A percentile compares a stretch with the other conserved stretches of the same genome.
Evolutionary conservation across 495 filamentous ascomycete species (phyloP).

Genomic region (Penicillium chermesinum): DNA sequence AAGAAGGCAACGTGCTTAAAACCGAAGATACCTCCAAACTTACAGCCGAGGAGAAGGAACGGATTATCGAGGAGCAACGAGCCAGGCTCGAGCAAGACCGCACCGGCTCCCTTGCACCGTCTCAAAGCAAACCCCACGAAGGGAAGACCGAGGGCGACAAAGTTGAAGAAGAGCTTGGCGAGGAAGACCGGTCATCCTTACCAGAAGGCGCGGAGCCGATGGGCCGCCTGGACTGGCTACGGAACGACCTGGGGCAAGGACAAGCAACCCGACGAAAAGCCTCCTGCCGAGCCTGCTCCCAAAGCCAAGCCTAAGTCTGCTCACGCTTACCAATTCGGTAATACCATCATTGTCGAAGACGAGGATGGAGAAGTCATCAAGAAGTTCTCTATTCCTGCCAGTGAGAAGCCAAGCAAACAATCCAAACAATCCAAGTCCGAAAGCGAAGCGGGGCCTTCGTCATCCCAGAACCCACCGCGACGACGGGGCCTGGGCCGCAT

Average conservation of each 20-base stretch:
- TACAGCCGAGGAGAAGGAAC: conserved; percentile 41
- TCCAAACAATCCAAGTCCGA: conserved; percentile 10
- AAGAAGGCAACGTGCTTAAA: conserved; percentile 79
- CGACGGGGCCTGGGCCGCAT: conserved; percentile 51
- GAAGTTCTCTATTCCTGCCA: conserved; percentile 79
- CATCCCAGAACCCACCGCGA: conserved; percentile 31
- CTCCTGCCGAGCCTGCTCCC: conserved; percentile 12
- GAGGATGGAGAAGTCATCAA: conserved; percentile 96
- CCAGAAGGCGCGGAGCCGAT: conserved; percentile 30
- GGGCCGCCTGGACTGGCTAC: conserved; percentile 40
- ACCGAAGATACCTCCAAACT: conserved; percentile 41
- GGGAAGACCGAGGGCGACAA: conserved; percentile 42
- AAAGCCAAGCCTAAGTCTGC: conserved; percentile 53
- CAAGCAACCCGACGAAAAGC: conserved; percentile 12
- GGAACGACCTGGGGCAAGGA: conserved; percentile 25
- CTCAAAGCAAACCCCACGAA: conserved; percentile 38
- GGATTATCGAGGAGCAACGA: conserved; percentile 53
- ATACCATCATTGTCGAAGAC: conserved; percentile 97
- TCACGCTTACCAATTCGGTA: conserved; percentile 90
- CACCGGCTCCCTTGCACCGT: conserved; percentile 36
- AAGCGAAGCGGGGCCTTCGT: conserved; percentile 16
- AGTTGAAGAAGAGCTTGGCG: conserved; percentile 14
- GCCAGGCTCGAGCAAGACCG: conserved; percentile 56
- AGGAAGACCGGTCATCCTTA: conserved; percentile 25
- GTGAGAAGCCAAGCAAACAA: conserved; percentile 21